Conservation (phyloP, 78 protist genomes). For the Dictyostelium purpureum region DNA sequence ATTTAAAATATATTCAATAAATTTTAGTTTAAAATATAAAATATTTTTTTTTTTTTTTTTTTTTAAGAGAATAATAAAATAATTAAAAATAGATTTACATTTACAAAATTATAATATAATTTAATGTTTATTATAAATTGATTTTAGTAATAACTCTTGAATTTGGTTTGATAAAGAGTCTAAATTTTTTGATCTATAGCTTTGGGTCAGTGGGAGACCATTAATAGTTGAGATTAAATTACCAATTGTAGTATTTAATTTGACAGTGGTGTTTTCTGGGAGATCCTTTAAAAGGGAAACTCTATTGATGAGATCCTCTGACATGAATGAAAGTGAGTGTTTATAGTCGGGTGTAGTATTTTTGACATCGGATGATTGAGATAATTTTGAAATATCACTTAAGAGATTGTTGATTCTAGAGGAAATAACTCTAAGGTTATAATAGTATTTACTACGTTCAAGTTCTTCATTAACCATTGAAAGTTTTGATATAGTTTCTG, state of each 20-base stretch:
- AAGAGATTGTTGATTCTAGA: not conserved
- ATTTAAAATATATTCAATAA: not conserved
- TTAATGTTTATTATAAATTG: slow-evolving; percentile 17
- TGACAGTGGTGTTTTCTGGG: not conserved
- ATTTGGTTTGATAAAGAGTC: slow-evolving; percentile 32
- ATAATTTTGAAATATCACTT: not conserved
- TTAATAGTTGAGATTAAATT: not conserved
- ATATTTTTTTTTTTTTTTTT: not conserved
- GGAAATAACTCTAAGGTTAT: not conserved
- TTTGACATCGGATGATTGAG: not conserved
- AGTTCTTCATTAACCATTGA: not conserved
- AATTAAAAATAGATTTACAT: not conserved
- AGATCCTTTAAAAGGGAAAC: not conserved
- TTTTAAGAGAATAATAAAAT: not conserved
- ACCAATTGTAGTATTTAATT: not conserved
- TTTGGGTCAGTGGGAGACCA: slow-evolving; percentile 24
- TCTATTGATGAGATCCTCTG: not conserved
- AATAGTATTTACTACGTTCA: not conserved
- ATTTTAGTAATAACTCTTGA: slow-evolving; percentile 23
- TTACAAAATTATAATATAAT: not conserved
- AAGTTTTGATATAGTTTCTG: not conserved
- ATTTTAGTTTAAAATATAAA: not conserved
- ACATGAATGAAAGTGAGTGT: not conserved
- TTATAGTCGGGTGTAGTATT: not conserved
- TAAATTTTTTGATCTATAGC: slow-evolving; percentile 2